phyloP scores from a whole-genome alignment of 768 basidiomycete species.

The Naganishia vaughanmartiniae region DNA sequence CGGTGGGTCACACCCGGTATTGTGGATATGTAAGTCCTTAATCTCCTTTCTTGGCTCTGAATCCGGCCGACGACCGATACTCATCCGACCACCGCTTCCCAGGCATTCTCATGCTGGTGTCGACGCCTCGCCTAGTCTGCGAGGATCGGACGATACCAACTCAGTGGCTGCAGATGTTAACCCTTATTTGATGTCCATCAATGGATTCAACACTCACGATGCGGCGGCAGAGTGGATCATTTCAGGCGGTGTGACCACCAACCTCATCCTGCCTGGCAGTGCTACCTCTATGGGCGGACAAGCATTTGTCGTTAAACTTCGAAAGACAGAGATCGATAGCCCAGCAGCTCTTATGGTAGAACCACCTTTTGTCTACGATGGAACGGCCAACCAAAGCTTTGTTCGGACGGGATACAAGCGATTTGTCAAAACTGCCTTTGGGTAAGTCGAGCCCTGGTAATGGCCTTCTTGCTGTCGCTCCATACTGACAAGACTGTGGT shows the following conservation, averaged over 20 bases:
- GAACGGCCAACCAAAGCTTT: conserved; percentile 50
- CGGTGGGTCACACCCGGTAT: conserved; percentile 73
- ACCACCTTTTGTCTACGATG: conserved; percentile 59
- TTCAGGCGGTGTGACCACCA: conserved; percentile 83
- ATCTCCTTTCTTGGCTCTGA: conserved; percentile 1
- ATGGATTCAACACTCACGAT: conserved; percentile 84
- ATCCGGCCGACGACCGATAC: neutral
- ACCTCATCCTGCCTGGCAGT: conserved; percentile 71
- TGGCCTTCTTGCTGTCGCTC: neutral
- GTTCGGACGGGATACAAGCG: conserved; percentile 64
- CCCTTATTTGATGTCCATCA: conserved; percentile 67
- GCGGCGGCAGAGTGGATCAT: conserved; percentile 68
- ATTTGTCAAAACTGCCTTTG: conserved; percentile 67
- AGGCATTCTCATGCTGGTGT: conserved; percentile 78
- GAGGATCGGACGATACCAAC: conserved; percentile 61
- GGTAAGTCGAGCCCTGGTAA: conserved; percentile 9
- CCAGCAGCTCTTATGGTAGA: conserved; percentile 69
- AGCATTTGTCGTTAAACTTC: conserved; percentile 72
- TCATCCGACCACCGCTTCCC: conserved; percentile 19
- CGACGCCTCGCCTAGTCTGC: conserved; percentile 60
- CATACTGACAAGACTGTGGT: conserved; percentile 1
- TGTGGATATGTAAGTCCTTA: conserved; percentile 29
- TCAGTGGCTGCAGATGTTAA: conserved; percentile 65
- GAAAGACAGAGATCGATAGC: conserved; percentile 68
- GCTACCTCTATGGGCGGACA: conserved; percentile 62